A percentile compares a stretch with the other conserved stretches of the same genome.
Conservation (phyloP, 192 early-diverging fungal genomes). For the Backusella westeae region DNA sequence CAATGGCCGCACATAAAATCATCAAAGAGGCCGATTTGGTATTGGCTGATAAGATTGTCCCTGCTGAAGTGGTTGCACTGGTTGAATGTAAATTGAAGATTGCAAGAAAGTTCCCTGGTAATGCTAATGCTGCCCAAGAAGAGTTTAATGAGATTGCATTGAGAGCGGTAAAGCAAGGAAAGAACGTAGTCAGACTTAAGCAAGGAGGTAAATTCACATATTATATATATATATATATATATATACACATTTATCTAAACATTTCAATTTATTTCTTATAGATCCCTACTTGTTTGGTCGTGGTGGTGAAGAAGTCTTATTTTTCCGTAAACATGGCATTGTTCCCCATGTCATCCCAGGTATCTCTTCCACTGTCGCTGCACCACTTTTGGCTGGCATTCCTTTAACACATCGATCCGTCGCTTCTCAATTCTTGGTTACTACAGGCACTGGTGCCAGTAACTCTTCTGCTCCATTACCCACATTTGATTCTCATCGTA, state of each 20-base stretch:
- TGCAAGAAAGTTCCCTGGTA: slow-evolving; percentile 73
- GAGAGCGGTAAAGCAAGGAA: slow-evolving; percentile 58
- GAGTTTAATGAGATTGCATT: slow-evolving; percentile 71
- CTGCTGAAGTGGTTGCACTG: slow-evolving; percentile 55
- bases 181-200: slow-evolving; percentile 85
- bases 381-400: slow-evolving; percentile 62
- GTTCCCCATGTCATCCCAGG: slow-evolving; percentile 63
- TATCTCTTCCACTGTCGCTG: slow-evolving; percentile 66
- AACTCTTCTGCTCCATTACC: slow-evolving; percentile 68
- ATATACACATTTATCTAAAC: background rate
- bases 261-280: slow-evolving; percentile 5
- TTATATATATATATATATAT: background rate
- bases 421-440: slow-evolving; percentile 71
- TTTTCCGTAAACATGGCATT: slow-evolving; percentile 67
- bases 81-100: slow-evolving; percentile 52
- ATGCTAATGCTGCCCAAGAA: slow-evolving; percentile 74
- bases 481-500: slow-evolving; percentile 53
- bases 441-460: slow-evolving; percentile 66
- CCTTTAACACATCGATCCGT: slow-evolving; percentile 80
- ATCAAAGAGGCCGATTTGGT: slow-evolving; percentile 78
- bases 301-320: slow-evolving; percentile 87
- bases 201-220: slow-evolving; percentile 58
- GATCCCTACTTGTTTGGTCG: slow-evolving; percentile 94
- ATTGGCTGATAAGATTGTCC: slow-evolving; percentile 81
- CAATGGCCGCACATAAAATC: slow-evolving; percentile 64